These are phyloP conservation scores for Mytilinidion resinicola DNA, from an alignment of 495 filamentous ascomycete genomes.

Conservation along the genomic window DNA sequence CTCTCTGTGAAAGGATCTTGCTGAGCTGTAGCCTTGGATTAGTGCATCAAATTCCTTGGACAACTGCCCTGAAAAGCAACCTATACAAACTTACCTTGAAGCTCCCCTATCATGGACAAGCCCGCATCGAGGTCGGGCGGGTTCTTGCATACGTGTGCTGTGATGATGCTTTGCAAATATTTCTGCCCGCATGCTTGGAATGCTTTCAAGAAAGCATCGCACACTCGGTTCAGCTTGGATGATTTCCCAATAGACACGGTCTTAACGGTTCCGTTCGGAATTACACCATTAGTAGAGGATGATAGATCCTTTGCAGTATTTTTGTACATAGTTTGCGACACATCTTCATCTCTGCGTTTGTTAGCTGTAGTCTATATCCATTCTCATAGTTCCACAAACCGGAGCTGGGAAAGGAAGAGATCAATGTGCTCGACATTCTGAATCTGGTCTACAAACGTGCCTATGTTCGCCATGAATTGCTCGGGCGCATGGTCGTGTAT, in stretches of 20 bases:
- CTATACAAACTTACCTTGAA: constrained; percentile 48
- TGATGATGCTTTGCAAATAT: constrained; percentile 87
- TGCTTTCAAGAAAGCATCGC: constrained; percentile 70
- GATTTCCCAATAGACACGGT: not conserved
- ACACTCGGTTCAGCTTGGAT: constrained; percentile 79
- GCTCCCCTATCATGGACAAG: constrained; percentile 64
- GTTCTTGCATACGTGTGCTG: constrained; percentile 85
- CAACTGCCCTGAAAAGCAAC: too few species aligned
- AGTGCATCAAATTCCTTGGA: too few species aligned
- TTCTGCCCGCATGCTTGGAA: constrained; percentile 57
- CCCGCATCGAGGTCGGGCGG: constrained; percentile 88
- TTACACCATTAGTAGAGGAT: constrained; percentile 24
- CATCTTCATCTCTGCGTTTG: constrained; percentile 74
- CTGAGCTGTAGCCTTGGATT: not conserved
- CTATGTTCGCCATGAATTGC: constrained; percentile 72
- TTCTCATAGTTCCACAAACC: constrained; percentile 46
- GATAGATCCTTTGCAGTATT: constrained; percentile 52
- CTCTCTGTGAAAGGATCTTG: constrained; percentile 65
- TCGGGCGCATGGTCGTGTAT: constrained; percentile 84
- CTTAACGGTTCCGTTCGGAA: constrained; percentile 21
- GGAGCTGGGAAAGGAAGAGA: constrained; percentile 81
- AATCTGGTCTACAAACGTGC: constrained; percentile 77
- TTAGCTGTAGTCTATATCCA: constrained; percentile 1
- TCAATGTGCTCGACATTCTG: constrained; percentile 81
- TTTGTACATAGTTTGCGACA: constrained; percentile 87